Conservation (phyloP, 2,329 filamentous ascomycete species). For the Uncinocarpus reesii region DNA sequence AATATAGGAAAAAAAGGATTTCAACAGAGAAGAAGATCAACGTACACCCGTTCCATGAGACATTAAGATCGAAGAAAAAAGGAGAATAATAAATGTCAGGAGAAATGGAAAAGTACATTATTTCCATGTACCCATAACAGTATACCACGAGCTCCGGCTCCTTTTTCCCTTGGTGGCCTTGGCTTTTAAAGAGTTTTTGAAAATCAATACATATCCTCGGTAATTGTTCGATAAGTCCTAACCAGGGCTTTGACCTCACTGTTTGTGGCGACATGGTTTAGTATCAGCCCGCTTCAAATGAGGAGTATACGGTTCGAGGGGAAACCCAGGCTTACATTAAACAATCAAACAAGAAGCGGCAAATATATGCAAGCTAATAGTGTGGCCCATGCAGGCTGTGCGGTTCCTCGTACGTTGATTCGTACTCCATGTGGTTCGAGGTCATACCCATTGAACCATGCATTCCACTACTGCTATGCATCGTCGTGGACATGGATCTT, state of each 20-base stretch:
- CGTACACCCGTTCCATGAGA: too few species aligned
- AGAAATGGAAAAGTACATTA: slow-evolving; percentile 1
- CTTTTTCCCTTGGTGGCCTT: neutral
- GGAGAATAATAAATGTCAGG: neutral
- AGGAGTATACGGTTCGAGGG: too few species aligned
- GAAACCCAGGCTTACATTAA: neutral
- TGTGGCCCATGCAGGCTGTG: slow-evolving; percentile 15
- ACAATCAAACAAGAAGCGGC: too few species aligned
- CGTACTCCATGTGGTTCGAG: slow-evolving; percentile 26
- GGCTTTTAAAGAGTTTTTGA: neutral
- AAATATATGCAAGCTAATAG: slow-evolving; percentile 12
- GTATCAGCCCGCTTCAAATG: neutral
- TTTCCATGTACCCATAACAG: neutral
- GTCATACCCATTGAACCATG: slow-evolving; percentile 11
- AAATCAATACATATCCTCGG: too few species aligned
- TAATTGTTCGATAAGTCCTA: neutral
- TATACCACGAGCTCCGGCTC: neutral
- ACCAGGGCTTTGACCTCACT: neutral
- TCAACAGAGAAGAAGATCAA: too few species aligned
- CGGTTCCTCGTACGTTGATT: slow-evolving; percentile 16
- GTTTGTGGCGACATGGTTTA: neutral
- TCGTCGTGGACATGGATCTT: slow-evolving; percentile 9
- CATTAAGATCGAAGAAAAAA: too few species aligned
- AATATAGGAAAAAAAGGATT: neutral
- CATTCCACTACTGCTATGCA: neutral